These are phyloP conservation scores for Termitomyces sp. DNA, from an alignment of 768 basidiomycete genomes.

Conservation along the genomic window DNA sequence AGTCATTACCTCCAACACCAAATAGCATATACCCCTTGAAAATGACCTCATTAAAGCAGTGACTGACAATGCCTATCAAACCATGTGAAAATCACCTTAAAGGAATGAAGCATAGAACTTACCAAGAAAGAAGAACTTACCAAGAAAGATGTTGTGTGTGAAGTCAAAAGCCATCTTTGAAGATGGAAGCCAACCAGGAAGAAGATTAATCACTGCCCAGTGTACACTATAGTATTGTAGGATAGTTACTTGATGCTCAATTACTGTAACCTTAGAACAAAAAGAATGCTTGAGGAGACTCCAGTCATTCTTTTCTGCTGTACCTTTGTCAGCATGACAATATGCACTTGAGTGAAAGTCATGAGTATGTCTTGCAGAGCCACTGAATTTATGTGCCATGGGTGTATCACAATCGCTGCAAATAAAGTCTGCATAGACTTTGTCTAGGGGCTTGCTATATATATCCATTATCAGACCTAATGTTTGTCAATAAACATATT, in stretches of 20 bases:
- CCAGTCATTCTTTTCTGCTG: constrained; percentile 11
- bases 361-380: constrained; percentile 20
- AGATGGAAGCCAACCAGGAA: constrained; percentile 24
- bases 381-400: constrained; percentile 21
- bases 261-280: constrained; percentile 4
- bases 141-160: constrained; percentile 27
- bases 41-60: constrained; percentile 19
- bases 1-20: constrained; percentile 19
- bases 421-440: constrained; percentile 21
- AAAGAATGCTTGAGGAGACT: constrained; percentile 12
- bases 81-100: not conserved
- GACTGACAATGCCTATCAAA: constrained; percentile 14
- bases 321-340: constrained; percentile 10
- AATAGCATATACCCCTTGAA: constrained; percentile 22
- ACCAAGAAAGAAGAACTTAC: constrained; percentile 24
- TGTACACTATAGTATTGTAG: constrained; percentile 18
- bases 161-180: constrained; percentile 24
- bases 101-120: not conserved
- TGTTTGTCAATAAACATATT: not conserved
- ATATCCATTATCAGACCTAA: constrained; percentile 24
- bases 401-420: constrained; percentile 25
- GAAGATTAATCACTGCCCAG: constrained; percentile 19
- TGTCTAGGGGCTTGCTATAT: constrained; percentile 8
- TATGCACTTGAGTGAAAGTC: constrained; percentile 24
- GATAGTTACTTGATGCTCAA: constrained; percentile 10